phyloP scores from a whole-genome alignment of 1,284 basidiomycete genomes.

The Leccinum brunneo-olivaceum region DNA sequence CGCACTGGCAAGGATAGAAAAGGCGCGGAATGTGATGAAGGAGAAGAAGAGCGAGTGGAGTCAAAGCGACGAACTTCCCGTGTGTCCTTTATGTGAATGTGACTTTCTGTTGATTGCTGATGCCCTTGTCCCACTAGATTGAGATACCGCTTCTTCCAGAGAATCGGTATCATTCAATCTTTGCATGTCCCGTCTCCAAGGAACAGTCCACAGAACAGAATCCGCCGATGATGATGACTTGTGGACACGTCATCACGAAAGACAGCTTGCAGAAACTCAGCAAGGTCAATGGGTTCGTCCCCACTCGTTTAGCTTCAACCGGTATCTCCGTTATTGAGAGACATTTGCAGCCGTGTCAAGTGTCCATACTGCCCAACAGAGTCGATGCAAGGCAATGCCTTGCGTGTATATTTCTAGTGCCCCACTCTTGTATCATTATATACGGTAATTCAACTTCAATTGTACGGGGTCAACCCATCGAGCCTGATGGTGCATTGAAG shows the following conservation, averaged over 20 bases:
- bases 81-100: slow-evolving; percentile 27
- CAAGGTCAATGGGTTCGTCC: slow-evolving; percentile 78
- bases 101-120: slow-evolving; percentile 4
- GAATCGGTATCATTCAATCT: slow-evolving; percentile 93
- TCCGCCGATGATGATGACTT: slow-evolving; percentile 96
- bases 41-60: slow-evolving; percentile 89
- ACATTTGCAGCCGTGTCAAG: slow-evolving; percentile 61
- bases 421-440: too few species aligned
- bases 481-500: slow-evolving; percentile 17
- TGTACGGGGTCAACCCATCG: slow-evolving; percentile 25
- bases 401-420: slow-evolving; percentile 74
- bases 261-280: slow-evolving; percentile 83
- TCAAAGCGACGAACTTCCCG: slow-evolving; percentile 84
- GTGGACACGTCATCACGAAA: slow-evolving; percentile 90
- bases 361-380: slow-evolving; percentile 88
- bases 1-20: slow-evolving; percentile 84
- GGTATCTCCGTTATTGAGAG: slow-evolving; percentile 4
- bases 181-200: slow-evolving; percentile 96
- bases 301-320: background rate
- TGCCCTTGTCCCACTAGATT: slow-evolving; percentile 50
- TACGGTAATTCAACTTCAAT: background rate
- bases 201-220: slow-evolving; percentile 91
- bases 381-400: slow-evolving; percentile 49
- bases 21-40: slow-evolving; percentile 87
- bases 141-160: slow-evolving; percentile 86